Evolutionary conservation across 179 eudicot genomes (phyloP), one percentile per base, ranked within the genome.

Genomic region (Camellia oleifera): DNA sequence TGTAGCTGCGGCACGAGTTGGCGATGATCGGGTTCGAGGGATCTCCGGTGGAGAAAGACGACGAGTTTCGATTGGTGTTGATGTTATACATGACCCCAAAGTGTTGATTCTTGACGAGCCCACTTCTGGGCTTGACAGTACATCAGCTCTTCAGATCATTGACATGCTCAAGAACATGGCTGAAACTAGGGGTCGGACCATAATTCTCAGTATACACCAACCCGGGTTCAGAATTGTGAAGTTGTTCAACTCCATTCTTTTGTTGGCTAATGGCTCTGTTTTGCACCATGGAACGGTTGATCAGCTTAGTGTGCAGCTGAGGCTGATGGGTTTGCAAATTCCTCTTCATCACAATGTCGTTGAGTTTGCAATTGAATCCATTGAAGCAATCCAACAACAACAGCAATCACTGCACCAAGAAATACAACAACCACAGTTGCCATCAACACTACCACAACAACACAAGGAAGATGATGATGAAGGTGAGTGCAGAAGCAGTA

Each of bases 41-140:
- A 89, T 96, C 52, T 96, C 99, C 0, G 99, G 99, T 0, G 99
- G 98, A 0, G 99, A 96, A 77, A 78, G 98, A 63, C 86, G 99
- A 58, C 86, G 99, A 70, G 99, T 96, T 12, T 94, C 98, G 3
- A 96, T 96, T 9, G 99, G 99, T 0, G 93, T 96, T 14, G 99
- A 91, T 20, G 97, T 92, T 42, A 87, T 96, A 18, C 99, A 96
- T 67, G 97, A 94, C 44, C 99, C 99, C 0, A 82, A 84, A 75
- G 92, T 96, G 7, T 77, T 96, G 45, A 94, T 96, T 73, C 90
- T 96, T 23, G 99, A 96, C 73, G 99, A 96, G 45, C 99, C 99
- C n/a, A 96, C 99, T 7, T 96, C 99, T 4, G 99, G 99, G 46
- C 86, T 96, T 15, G 99, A 96, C 77, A 96, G 99, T 70, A 88